phyloP scores from a whole-genome alignment of 371 early-diverging fungal genomes.

The Apophysomyces trapeziformis region DNA sequence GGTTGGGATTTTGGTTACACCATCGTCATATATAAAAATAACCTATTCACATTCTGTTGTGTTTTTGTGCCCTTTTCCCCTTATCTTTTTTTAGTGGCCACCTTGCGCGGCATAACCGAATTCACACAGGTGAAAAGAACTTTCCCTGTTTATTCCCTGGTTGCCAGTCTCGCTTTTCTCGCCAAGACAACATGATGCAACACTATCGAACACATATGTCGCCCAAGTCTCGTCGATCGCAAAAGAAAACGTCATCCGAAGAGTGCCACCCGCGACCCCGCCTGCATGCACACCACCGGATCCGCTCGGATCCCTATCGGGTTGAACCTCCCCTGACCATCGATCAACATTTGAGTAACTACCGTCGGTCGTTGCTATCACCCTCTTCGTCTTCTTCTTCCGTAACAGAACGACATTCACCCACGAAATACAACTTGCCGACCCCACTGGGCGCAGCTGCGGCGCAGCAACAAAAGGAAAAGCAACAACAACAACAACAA shows the following conservation, averaged over 20 bases:
- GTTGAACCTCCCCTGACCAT: conserved; percentile 48
- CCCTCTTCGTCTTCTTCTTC: conserved; percentile 1
- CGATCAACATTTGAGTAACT: conserved; percentile 47
- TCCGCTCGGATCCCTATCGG: conserved; percentile 41
- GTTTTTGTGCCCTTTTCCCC: not conserved
- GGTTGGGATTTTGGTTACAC: conserved; percentile 26
- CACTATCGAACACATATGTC: conserved; percentile 86
- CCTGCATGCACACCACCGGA: conserved; percentile 50
- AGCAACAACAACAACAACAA: not conserved
- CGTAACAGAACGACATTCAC: conserved; percentile 10
- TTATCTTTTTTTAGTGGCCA: conserved; percentile 64
- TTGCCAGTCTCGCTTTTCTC: conserved; percentile 84
- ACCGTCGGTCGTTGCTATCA: conserved; percentile 21
- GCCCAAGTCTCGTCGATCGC: conserved; percentile 68
- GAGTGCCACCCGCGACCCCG: conserved; percentile 34
- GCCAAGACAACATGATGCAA: conserved; percentile 93
- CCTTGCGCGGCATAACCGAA: conserved; percentile 87
- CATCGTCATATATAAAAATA: conserved; percentile 7
- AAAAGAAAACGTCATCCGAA: conserved; percentile 31
- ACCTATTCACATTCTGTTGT: not conserved
- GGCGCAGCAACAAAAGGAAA: conserved; percentile 17
- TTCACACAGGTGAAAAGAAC: conserved; percentile 93
- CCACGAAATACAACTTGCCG: conserved; percentile 24
- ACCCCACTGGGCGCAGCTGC: conserved; percentile 27
- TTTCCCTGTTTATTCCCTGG: conserved; percentile 81